A percentile compares a stretch with the other conserved stretches of the same genome.
phyloP scores from a whole-genome alignment of 2,329 filamentous ascomycete genomes.

The Penicillium sumatraense region DNA sequence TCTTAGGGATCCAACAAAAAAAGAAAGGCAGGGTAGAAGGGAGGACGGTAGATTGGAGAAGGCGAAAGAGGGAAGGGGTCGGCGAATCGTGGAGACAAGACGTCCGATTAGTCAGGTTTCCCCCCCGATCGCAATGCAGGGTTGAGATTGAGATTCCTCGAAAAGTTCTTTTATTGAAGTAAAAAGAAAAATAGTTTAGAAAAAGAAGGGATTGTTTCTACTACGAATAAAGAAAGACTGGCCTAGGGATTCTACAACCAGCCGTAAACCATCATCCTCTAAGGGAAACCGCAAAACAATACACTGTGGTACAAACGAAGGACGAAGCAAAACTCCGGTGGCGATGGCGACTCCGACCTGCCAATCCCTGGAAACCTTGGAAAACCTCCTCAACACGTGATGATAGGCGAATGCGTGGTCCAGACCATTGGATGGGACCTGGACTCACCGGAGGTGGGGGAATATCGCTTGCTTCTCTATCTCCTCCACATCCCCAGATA shows the following conservation, averaged over 20 bases:
- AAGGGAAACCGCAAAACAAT: background rate
- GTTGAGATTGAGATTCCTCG: background rate
- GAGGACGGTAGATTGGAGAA: slow-evolving; percentile 15
- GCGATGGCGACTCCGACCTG: background rate
- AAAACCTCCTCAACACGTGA: slow-evolving; percentile 8
- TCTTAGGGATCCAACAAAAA: slow-evolving; percentile 17
- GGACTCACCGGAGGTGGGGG: background rate
- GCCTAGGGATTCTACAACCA: background rate
- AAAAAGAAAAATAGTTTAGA: background rate
- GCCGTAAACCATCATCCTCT: background rate
- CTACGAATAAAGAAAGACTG: background rate
- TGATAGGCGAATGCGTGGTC: slow-evolving; percentile 5
- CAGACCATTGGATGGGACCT: background rate
- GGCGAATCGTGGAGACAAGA: slow-evolving; percentile 27
- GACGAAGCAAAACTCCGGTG: background rate
- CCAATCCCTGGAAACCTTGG: slow-evolving; percentile 7
- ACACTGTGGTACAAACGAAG: background rate
- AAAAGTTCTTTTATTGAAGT: background rate
- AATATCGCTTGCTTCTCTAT: background rate
- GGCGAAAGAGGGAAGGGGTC: slow-evolving; percentile 20
- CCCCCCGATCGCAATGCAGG: slow-evolving; percentile 8
- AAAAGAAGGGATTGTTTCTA: background rate
- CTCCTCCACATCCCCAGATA: background rate
- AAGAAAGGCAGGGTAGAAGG: slow-evolving; percentile 13
- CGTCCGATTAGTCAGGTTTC: slow-evolving; percentile 27